Evolutionary conservation across 2,329 filamentous ascomycete species (phyloP).

Genomic region (Laburnicola sp.): DNA sequence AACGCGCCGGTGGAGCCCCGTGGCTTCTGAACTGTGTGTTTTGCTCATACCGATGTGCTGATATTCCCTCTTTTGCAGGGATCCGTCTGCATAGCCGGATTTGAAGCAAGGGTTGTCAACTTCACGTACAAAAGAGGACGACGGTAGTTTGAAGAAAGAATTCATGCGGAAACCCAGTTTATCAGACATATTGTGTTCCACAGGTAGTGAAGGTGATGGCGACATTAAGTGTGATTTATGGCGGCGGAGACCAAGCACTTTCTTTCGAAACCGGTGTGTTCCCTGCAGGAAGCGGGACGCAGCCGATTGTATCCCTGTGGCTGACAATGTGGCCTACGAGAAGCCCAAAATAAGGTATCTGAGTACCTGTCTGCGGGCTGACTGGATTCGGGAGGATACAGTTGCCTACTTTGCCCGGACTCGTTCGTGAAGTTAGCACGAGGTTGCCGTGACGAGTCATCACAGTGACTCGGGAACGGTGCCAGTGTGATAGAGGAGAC

Average conservation of each 20-base stretch:
- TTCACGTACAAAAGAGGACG: no score
- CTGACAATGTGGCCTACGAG: constrained; percentile 4
- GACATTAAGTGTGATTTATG: background rate
- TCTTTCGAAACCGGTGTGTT: background rate
- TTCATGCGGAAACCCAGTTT: background rate
- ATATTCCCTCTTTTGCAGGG: no score
- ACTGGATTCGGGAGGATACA: background rate
- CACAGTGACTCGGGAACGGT: constrained; percentile 18
- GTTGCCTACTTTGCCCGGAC: background rate
- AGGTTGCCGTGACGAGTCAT: constrained; percentile 10
- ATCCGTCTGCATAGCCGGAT: no score
- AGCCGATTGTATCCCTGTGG: constrained; percentile 9
- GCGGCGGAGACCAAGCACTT: background rate
- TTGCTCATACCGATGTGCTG: no score
- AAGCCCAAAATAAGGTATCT: constrained; percentile 1
- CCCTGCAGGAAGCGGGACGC: constrained; percentile 4
- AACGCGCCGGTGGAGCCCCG: no score
- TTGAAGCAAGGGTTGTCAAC: no score
- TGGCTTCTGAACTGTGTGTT: no score
- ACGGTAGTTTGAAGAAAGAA: background rate
- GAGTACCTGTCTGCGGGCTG: background rate
- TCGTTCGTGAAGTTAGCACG: background rate
- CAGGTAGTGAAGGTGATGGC: background rate
- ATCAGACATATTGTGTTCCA: background rate
- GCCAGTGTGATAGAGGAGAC: constrained; percentile 8